A percentile compares a stretch with the other conserved stretches of the same genome.
Evolutionary conservation across 2,329 filamentous ascomycete species (phyloP).

Genomic region (Nemania abortiva): DNA sequence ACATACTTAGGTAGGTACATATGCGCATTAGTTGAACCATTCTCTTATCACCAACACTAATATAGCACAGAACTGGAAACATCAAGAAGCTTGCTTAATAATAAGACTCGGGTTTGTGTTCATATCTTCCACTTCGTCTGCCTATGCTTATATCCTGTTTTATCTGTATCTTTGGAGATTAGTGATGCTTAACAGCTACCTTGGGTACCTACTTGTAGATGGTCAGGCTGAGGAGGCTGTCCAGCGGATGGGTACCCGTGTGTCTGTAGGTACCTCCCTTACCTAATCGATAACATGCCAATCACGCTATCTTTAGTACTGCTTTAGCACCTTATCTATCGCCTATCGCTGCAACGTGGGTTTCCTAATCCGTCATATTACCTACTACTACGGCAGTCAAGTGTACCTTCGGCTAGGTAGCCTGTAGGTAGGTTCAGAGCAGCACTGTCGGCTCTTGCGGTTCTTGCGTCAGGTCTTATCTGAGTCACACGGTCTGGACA

Average conservation of each 20-base stretch:
- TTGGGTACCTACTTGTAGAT: background rate
- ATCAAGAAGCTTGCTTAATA: background rate
- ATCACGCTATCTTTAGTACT: background rate
- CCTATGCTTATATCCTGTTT: background rate
- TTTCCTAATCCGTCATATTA: conserved; percentile 38
- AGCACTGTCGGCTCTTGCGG: conserved; percentile 14
- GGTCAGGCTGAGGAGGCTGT: background rate
- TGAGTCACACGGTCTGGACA: conserved; percentile 49
- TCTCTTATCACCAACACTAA: background rate
- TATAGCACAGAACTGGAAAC: background rate
- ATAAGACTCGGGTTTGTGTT: too few relatives aligned
- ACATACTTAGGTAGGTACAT: background rate
- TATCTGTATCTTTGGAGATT: background rate
- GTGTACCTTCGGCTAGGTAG: background rate
- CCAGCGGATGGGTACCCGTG: background rate
- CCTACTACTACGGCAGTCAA: background rate
- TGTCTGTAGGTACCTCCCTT: background rate
- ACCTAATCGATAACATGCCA: conserved; percentile 22
- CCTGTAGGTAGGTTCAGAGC: background rate
- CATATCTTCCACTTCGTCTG: too few relatives aligned
- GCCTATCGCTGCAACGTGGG: conserved; percentile 13
- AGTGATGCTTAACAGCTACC: background rate
- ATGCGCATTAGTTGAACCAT: background rate
- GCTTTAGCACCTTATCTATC: background rate
- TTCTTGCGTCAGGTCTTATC: conserved; percentile 42